Evolutionary conservation across 176 grass and related monocot genomes (phyloP).

Genomic region (Hordeum marinum): DNA sequence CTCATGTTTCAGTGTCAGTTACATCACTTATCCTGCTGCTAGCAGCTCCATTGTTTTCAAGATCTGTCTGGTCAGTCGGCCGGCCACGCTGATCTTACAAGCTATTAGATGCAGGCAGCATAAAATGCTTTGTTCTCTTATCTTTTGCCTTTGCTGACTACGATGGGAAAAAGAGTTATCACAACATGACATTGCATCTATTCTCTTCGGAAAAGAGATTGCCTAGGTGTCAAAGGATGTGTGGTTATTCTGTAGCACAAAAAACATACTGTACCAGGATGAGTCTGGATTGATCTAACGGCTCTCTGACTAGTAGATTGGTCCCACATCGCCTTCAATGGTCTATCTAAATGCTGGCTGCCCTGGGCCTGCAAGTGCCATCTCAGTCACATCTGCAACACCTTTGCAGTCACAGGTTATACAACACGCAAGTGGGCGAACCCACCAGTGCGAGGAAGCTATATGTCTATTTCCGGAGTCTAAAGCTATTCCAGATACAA

Average conservation of each 20-base stretch:
- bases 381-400: slow-evolving; percentile 4
- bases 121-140: slow-evolving; percentile 29
- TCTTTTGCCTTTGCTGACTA: slow-evolving; percentile 36
- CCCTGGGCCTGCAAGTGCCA: neutral
- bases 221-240: slow-evolving; percentile 25
- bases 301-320: slow-evolving; percentile 3
- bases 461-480: neutral
- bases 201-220: slow-evolving; percentile 23
- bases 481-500: slow-evolving; percentile 12
- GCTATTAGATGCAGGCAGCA: slow-evolving; percentile 24
- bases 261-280: neutral
- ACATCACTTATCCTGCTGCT: slow-evolving; percentile 10
- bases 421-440: neutral
- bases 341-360: neutral
- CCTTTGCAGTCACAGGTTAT: slow-evolving; percentile 23
- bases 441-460: slow-evolving; percentile 10
- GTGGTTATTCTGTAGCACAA: neutral
- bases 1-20: neutral
- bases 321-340: slow-evolving; percentile 1
- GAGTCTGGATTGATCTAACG: neutral
- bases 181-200: slow-evolving; percentile 15
- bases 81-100: slow-evolving; percentile 6
- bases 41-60: neutral
- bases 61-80: slow-evolving; percentile 8
- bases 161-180: neutral